Base-by-base conservation (phyloP, 2,329 filamentous ascomycete species). In the Botrytis byssoidea region DNA sequence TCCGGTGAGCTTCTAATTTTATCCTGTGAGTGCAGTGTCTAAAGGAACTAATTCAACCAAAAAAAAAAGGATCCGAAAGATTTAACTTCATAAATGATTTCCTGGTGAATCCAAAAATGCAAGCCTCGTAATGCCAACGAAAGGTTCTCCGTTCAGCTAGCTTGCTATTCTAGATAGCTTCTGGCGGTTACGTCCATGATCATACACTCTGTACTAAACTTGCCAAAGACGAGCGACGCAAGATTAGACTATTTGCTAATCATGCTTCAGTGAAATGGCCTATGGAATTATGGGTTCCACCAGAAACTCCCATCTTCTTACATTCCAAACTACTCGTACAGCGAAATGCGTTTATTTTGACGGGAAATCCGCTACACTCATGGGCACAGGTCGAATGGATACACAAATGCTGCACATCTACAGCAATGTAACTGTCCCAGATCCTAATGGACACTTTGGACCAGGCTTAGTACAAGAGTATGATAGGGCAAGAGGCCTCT, bases 231-330 rank as follows among this genome's bases (percentile, higher is more conserved):
- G 20, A 48, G 57, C 59, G 46, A 32, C 32, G 40, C 22, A 32
- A 37, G 40, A 16, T 7, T 37, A 29, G 71, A 68, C 20, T 2
- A 61, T 25, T 22, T 37, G 51, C 74, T 76, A 48, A 77, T 42
- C 48, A 25, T 35, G 29, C n/a, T 63, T 16, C 61, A 83, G 82
- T 59, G 85, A 85, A 73, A 87, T 87, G 86, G 82, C 85, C n/a
- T 87, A 87, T 76, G 84, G 84, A 8, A 87, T 88, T 75, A 86
- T 86, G 83, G 85, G 86, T 32, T 80, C 79, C 0, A 80, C 81
- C 37, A 80, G 82, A 48, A 79, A 84, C 69, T 85, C 84, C 14
- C 83, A 84, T 74, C 81, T 87, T 80, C 80, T 87, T 55, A 86
- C 84, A 1, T 88, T 86, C 77, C 83, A 86, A 76, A 85, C 85